Base-by-base conservation (phyloP, 108 stramenopile genomes). In the Cyclotella baltica region DNA sequence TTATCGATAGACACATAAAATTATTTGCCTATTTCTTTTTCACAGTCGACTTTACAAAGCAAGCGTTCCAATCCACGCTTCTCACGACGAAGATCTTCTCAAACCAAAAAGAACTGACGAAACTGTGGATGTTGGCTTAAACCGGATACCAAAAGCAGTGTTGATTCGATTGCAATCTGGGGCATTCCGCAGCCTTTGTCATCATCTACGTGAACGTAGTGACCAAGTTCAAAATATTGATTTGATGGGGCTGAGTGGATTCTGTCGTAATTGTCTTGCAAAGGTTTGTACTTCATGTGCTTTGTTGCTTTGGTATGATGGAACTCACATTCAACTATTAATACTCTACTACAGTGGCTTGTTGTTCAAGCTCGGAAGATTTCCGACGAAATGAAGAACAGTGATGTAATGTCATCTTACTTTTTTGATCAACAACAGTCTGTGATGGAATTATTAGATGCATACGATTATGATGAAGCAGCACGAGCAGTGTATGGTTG, bases 181-280 rank as follows among this genome's bases (percentile, higher is more conserved):
- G 28, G 91, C 94, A n/a, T 95, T 92, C 72, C 77, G 80, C 23
- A 80, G 78, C 43, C 81, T 95, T 43, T 90, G 89, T 51, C 38
- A 51, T 4, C 94, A 95, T 70, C 87, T 95, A 16, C 80, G 80
- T 56, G 88, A 88, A 23, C 76, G 92, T n/a, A 89, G 88, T 56
- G 94, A 93, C 55, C 74, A 73, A 72, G 94, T 95, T 22, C 86
- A 83, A 67, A 97, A 97, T 74, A 93, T 97, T 62, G 95, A 95
- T 78, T 70, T 97, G 27, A 97, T 97, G 97, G 89, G 93, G 10
- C 62, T 93, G 25, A 83, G 88, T 50, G 97, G 97, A 18, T 97
- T 97, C 78, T 97, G 97, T 83, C 83, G 97, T 10, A 97, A 97
- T 65, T 97, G 97, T 71, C 74, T 97, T 15, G 90, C 93, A 40